These are phyloP conservation scores for Botrytis porri DNA, from an alignment of 2,329 filamentous ascomycete species.

Conservation along the genomic window DNA sequence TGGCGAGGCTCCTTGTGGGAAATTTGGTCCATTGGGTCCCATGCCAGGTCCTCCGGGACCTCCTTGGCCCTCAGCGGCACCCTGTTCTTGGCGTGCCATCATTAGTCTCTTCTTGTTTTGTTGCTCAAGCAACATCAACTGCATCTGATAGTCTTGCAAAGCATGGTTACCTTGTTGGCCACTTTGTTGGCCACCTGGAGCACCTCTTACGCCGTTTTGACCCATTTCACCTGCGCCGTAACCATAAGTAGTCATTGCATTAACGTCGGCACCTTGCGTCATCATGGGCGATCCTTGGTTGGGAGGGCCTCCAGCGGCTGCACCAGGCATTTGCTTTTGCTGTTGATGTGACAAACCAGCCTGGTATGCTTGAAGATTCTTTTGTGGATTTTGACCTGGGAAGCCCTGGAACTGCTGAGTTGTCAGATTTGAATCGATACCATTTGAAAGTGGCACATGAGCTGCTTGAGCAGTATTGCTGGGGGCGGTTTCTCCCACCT, in stretches of 20 bases:
- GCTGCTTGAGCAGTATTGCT: conserved; percentile 50
- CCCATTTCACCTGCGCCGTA: conserved; percentile 64
- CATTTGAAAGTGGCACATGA: conserved; percentile 63
- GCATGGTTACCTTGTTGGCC: conserved; percentile 62
- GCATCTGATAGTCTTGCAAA: conserved; percentile 85
- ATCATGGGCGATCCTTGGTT: conserved; percentile 83
- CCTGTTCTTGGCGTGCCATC: conserved; percentile 78
- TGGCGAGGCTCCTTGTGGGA: conserved; percentile 67
- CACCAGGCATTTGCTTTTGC: conserved; percentile 68
- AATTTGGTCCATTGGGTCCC: conserved; percentile 58
- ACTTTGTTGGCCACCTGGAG: conserved; percentile 56
- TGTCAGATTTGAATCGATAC: conserved; percentile 74
- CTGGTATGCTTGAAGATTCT: conserved; percentile 84
- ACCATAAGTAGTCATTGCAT: conserved; percentile 50
- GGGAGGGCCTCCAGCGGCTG: conserved; percentile 71
- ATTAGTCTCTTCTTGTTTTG: conserved; percentile 84
- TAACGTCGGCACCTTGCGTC: conserved; percentile 64
- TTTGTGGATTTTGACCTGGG: conserved; percentile 42
- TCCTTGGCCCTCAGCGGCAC: conserved; percentile 55
- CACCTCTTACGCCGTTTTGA: conserved; percentile 56
- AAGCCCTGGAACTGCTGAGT: conserved; percentile 68
- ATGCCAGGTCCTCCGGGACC: conserved; percentile 44
- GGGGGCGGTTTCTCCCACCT: conserved; percentile 56
- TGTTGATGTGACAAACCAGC: conserved; percentile 80
- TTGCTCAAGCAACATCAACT: conserved; percentile 81